Evolutionary conservation across 176 grass and related monocot species (phyloP).

Genomic region (Alloteropsis semialata): DNA sequence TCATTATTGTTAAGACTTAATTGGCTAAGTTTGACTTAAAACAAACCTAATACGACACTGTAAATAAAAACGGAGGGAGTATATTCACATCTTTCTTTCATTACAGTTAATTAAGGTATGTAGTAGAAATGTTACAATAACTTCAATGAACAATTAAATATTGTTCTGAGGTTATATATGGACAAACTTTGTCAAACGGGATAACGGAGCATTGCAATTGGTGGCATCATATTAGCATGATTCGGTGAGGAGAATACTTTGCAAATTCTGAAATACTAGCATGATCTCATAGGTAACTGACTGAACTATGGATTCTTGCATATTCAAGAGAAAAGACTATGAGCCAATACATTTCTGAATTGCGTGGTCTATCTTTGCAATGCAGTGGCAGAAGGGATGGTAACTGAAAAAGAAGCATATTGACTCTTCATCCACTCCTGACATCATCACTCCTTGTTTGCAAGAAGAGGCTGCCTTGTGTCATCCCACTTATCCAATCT

Average conservation of each 20-base stretch:
- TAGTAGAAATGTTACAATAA: too few species aligned
- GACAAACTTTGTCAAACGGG: too few species aligned
- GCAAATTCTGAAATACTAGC: neutral
- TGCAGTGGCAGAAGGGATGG: neutral
- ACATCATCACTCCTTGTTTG: slow-evolving; percentile 34
- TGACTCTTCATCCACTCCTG: neutral
- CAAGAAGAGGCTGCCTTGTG: slow-evolving; percentile 51
- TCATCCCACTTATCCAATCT: slow-evolving; percentile 82
- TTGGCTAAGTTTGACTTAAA: too few species aligned
- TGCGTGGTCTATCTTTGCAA: neutral
- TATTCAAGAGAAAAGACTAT: neutral
- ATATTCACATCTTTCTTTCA: too few species aligned
- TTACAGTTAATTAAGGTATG: too few species aligned
- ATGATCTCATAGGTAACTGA: neutral
- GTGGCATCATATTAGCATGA: neutral
- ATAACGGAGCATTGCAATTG: neutral
- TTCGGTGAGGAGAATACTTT: neutral
- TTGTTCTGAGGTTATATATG: too few species aligned
- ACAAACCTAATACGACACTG: too few species aligned
- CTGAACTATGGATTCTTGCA: neutral
- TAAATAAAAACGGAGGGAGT: too few species aligned
- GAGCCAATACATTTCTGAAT: neutral
- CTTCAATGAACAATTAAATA: too few species aligned
- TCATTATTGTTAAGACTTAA: too few species aligned
- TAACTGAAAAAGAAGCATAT: neutral